Evolutionary conservation across 2,329 filamentous ascomycete genomes (phyloP), one percentile per base, ranked within the genome.

Genomic region (Botryotinia globosa): DNA sequence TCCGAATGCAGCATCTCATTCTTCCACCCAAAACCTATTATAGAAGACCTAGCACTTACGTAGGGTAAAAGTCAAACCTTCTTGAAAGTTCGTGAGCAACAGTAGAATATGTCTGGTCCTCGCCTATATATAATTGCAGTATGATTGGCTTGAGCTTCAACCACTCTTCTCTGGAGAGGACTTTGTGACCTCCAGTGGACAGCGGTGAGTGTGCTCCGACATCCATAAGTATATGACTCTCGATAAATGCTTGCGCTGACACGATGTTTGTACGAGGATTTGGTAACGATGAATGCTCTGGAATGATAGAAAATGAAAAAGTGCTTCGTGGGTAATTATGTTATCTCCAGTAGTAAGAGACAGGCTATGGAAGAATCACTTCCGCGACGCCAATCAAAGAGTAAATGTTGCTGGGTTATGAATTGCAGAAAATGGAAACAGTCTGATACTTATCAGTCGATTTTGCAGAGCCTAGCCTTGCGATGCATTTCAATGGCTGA

Each of bases 121-220:
- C 45, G 29, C n/a, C 34, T 6, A 66, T 54, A 18, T 72, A 72
- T 7, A 72, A 16, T 34, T 29, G 44, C 37, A 29, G 9, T 42
- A 72, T 72, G 37, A 54, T 48, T 20, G 61, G 69, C 29, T 72
- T 72, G 29, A 72, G 22, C 5, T n/a, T 20, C 18, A 42, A 34
- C 69, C 61, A 72, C 4, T 72, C 68, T 22, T 64, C 68, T 32
- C 18, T 18, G 8, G 58, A 48, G 34, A 64, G 22, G 1, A 61
- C 3, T 44, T n/a, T 69, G 29, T 14, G 42, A 1, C 42, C 3
- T 48, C 10, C 6, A 2, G 6, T 25, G 1, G 10, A 7, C 2
- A 25, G 20, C 48, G 42, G 1, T 1, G 48, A 25, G 16, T 34
- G 18, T 65, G 29, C 22, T 18, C n/a, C 42, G 6, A 48, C 1